A percentile compares a stretch with the other conserved stretches of the same genome.
These are phyloP conservation scores for Corchorus capsularis DNA, from an alignment of 345 rosid species.

Conservation along the genomic window DNA sequence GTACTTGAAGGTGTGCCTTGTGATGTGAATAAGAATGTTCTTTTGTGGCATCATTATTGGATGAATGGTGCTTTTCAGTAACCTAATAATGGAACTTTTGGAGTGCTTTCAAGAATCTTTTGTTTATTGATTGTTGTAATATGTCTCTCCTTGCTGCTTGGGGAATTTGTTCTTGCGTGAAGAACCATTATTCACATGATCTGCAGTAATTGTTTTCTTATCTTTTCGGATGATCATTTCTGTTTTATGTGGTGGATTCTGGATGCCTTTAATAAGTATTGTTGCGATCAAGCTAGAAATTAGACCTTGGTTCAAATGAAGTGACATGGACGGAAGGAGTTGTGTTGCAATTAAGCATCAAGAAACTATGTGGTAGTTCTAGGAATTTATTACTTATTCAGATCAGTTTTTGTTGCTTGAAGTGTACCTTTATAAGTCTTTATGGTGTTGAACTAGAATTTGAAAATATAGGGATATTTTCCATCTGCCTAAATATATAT, in stretches of 20 bases:
- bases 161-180: constrained; percentile 25
- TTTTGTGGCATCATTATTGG: constrained; percentile 23
- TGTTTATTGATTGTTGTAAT: constrained; percentile 5
- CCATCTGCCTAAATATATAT: background rate
- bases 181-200: constrained; percentile 13
- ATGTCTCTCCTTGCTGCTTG: background rate
- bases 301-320: background rate
- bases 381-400: background rate
- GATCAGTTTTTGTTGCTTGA: background rate
- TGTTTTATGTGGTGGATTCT: background rate
- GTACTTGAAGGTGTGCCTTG: constrained; percentile 7
- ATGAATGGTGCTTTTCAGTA: constrained; percentile 25
- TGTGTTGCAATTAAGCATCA: background rate
- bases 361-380: background rate
- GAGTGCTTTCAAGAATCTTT: constrained; percentile 25
- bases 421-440: background rate
- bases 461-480: background rate
- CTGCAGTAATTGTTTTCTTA: background rate
- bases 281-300: background rate
- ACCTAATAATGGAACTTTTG: constrained; percentile 23
- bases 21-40: constrained; percentile 21
- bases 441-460: background rate
- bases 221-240: background rate
- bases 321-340: background rate
- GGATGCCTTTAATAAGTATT: background rate